phyloP scores from a whole-genome alignment of 2,329 filamentous ascomycete genomes.

The Neoscytalidium dimidiatum region DNA sequence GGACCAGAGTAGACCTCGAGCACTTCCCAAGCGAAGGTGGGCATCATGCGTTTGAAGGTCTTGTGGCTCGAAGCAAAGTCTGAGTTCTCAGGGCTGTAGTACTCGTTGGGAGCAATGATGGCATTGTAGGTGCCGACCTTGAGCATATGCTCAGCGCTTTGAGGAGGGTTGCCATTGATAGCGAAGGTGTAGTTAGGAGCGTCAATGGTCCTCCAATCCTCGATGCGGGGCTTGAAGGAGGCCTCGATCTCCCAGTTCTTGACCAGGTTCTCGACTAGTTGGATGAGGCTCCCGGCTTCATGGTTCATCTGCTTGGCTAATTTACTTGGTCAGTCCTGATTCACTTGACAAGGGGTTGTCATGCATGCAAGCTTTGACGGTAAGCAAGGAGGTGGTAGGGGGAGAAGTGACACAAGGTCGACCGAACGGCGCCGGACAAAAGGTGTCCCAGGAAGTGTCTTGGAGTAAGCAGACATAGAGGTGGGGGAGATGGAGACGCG shows the following conservation, averaged over 20 bases:
- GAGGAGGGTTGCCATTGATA: conserved; percentile 61
- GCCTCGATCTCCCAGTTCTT: conserved; percentile 76
- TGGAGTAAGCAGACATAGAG: conserved; percentile 8
- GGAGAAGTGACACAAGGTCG: not conserved
- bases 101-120: conserved; percentile 64
- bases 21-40: conserved; percentile 71
- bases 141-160: conserved; percentile 65
- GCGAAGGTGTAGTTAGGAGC: conserved; percentile 61
- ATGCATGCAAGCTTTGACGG: conserved; percentile 12
- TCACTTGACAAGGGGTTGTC: conserved; percentile 12
- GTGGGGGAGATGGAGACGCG: not conserved
- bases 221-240: conserved; percentile 63
- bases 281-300: conserved; percentile 56
- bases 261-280: conserved; percentile 68
- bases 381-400: conserved; percentile 1
- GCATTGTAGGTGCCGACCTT: conserved; percentile 70
- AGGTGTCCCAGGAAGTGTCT: not conserved
- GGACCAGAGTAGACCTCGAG: conserved; percentile 68
- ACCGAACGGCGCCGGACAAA: not conserved
- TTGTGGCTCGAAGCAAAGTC: conserved; percentile 68
- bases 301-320: conserved; percentile 61
- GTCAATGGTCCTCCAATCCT: conserved; percentile 68
- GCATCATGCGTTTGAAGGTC: conserved; percentile 74
- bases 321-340: conserved; percentile 16
- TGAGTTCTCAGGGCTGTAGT: conserved; percentile 62